A percentile compares a stretch with the other conserved stretches of the same genome.
Evolutionary conservation across 148 eudicot species (phyloP).

Genomic region (Amaranthus palmeri): DNA sequence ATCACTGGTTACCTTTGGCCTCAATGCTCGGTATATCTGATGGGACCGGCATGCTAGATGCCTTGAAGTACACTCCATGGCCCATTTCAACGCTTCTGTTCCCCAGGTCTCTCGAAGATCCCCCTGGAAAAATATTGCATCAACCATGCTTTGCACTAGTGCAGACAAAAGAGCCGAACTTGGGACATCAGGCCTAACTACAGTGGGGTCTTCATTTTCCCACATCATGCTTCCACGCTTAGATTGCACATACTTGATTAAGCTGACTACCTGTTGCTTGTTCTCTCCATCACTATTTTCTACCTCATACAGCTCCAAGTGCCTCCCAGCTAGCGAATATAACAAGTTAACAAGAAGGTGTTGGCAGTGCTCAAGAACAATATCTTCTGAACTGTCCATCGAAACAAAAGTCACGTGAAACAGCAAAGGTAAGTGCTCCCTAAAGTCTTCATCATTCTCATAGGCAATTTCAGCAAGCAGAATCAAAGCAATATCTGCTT

Average conservation of each 20-base stretch:
- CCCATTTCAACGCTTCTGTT: slow-evolving; percentile 93
- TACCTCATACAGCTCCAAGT: slow-evolving; percentile 88
- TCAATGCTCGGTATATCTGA: slow-evolving; percentile 89
- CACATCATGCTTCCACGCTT: slow-evolving; percentile 99
- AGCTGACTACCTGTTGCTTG: slow-evolving; percentile 94
- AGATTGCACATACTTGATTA: slow-evolving; percentile 94
- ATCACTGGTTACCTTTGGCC: slow-evolving; percentile 89
- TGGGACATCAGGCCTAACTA: slow-evolving; percentile 78
- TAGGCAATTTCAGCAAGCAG: slow-evolving; percentile 96
- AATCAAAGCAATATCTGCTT: slow-evolving; percentile 96
- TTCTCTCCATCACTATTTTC: slow-evolving; percentile 96
- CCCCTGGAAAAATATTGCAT: slow-evolving; percentile 97
- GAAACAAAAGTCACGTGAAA: slow-evolving; percentile 97
- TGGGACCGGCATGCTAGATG: slow-evolving; percentile 98
- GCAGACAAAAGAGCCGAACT: slow-evolving; percentile 97
- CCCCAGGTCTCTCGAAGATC: slow-evolving; percentile 99
- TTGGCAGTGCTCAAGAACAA: slow-evolving; percentile 97
- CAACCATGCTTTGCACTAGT: slow-evolving; percentile 98
- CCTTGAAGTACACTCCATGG: slow-evolving; percentile 98
- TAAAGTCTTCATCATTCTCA: slow-evolving; percentile 96
- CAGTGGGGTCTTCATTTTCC: slow-evolving; percentile 96
- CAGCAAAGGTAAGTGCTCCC: slow-evolving; percentile 89
- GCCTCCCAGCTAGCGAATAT: slow-evolving; percentile 96
- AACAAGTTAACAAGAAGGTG: slow-evolving; percentile 88
- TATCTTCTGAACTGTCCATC: slow-evolving; percentile 99